Percentiles rank a stretch among this genome's conserved stretches.
Evolutionary conservation across 1,284 basidiomycete genomes (phyloP).

Genomic region (Puccinia coronata): DNA sequence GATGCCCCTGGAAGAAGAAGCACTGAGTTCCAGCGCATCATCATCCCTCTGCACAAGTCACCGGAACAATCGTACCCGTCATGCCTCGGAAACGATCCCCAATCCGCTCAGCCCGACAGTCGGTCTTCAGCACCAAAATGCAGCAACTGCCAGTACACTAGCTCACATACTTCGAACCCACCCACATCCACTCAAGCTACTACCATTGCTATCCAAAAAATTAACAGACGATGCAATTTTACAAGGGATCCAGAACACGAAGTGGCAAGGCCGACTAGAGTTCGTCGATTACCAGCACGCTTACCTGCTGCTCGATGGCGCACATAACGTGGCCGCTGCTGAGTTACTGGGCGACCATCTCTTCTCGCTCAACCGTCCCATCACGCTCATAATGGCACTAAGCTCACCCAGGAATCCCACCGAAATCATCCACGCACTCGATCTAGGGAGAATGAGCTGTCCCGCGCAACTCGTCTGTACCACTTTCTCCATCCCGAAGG

Average conservation of each 20-base stretch:
- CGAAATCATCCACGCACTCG: slow-evolving; percentile 16
- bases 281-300: slow-evolving; percentile 63
- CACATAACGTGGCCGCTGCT: slow-evolving; percentile 88
- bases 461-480: neutral
- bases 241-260: slow-evolving; percentile 66
- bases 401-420: slow-evolving; percentile 14
- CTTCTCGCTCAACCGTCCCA: neutral
- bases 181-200: slow-evolving; percentile 56
- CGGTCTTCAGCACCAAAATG: slow-evolving; percentile 77
- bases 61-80: slow-evolving; percentile 57
- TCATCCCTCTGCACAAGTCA: slow-evolving; percentile 46
- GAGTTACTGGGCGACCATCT: slow-evolving; percentile 64
- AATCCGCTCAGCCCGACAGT: slow-evolving; percentile 68
- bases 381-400: slow-evolving; percentile 31
- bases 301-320: slow-evolving; percentile 78
- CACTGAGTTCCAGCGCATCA: neutral
- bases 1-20: neutral
- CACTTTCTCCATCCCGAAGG: neutral
- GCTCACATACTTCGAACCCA: slow-evolving; percentile 67
- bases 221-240: slow-evolving; percentile 64
- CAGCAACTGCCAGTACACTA: slow-evolving; percentile 70
- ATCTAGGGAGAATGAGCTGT: neutral
- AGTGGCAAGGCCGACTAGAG: slow-evolving; percentile 82
- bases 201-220: slow-evolving; percentile 53
- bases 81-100: slow-evolving; percentile 59